A percentile compares a stretch with the other conserved stretches of the same genome.
Evolutionary conservation across 495 filamentous ascomycete species (phyloP).

Genomic region (Jackrogersella multiformis): DNA sequence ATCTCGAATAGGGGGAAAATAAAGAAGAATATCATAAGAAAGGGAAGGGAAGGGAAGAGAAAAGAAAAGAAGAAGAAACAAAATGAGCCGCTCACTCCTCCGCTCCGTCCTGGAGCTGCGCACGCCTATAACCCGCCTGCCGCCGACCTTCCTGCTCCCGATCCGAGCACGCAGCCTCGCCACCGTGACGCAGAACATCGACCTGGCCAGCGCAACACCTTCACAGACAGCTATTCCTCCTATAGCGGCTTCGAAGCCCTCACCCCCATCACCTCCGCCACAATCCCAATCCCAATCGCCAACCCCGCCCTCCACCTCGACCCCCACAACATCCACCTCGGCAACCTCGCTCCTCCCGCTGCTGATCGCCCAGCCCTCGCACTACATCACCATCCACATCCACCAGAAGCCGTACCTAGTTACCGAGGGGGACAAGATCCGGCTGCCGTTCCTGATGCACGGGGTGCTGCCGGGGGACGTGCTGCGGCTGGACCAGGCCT

Average conservation of each 20-base stretch:
- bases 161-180: slow-evolving; percentile 33
- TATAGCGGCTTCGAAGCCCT: slow-evolving; percentile 55
- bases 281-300: slow-evolving; percentile 37
- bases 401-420: slow-evolving; percentile 91
- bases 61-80: background rate
- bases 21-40: too few species aligned
- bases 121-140: slow-evolving; percentile 47
- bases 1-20: background rate
- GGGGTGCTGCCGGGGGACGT: slow-evolving; percentile 82
- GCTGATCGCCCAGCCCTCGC: slow-evolving; percentile 76
- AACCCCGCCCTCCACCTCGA: slow-evolving; percentile 40
- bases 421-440: slow-evolving; percentile 82
- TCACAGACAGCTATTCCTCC: slow-evolving; percentile 43
- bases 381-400: slow-evolving; percentile 89
- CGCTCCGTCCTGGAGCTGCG: slow-evolving; percentile 61
- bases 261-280: slow-evolving; percentile 36
- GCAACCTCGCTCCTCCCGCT: slow-evolving; percentile 77
- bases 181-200: slow-evolving; percentile 42
- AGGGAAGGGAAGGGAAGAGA: too few species aligned
- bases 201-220: slow-evolving; percentile 34
- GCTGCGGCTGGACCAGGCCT: slow-evolving; percentile 85
- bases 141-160: slow-evolving; percentile 47
- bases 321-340: slow-evolving; percentile 57
- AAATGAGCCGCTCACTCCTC: slow-evolving; percentile 57
- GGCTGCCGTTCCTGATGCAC: slow-evolving; percentile 95